phyloP scores from a whole-genome alignment of 106 monocot species.

The Dendrobium huoshanense region DNA sequence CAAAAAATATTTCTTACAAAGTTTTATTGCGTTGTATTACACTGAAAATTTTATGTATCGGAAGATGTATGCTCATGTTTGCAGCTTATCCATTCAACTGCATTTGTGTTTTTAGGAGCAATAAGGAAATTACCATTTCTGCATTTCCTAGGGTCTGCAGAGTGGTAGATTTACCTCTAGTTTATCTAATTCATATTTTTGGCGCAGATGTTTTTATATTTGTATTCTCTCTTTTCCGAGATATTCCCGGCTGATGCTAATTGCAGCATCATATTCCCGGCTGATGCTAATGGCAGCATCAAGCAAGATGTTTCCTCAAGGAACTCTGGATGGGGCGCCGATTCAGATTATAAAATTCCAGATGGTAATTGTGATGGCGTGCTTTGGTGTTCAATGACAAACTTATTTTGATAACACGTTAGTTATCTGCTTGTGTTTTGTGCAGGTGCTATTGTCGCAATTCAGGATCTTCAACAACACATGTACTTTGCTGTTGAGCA shows the following conservation, averaged over 20 bases:
- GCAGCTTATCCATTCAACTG: neutral
- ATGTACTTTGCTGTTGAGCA: conserved; percentile 69
- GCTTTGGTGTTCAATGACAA: neutral
- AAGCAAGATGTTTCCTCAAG: conserved; percentile 10
- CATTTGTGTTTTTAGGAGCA: neutral
- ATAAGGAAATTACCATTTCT: neutral
- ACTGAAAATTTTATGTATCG: too few species aligned
- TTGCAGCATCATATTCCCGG: conserved; percentile 14
- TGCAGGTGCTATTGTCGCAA: conserved; percentile 77
- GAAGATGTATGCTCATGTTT: neutral
- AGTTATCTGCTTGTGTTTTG: conserved; percentile 6
- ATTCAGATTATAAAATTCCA: conserved; percentile 37
- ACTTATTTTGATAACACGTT: neutral
- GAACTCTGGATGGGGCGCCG: conserved; percentile 8
- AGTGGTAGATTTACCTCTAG: neutral
- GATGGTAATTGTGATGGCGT: conserved; percentile 52
- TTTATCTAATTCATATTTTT: conserved; percentile 3
- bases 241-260: conserved; percentile 19
- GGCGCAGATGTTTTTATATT: conserved; percentile 50
- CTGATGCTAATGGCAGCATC: conserved; percentile 16
- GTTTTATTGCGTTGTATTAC: neutral
- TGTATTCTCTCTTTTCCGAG: conserved; percentile 36
- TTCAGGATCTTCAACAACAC: conserved; percentile 77
- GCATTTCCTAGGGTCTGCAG: neutral
- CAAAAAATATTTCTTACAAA: neutral